phyloP scores from a whole-genome alignment of 345 rosid genomes.

The Populus pruinosa region DNA sequence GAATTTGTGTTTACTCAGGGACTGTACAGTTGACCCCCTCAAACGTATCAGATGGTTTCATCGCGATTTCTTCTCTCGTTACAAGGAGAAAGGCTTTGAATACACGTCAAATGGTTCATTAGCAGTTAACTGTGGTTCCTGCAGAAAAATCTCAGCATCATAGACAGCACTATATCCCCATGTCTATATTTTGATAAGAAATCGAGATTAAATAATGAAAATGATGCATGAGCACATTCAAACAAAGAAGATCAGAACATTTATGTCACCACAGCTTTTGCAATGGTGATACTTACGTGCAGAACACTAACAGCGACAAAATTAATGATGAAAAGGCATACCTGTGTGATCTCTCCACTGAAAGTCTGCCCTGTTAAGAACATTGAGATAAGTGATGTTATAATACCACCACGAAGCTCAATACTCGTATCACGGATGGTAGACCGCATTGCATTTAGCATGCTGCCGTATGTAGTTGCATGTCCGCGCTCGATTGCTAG shows the following conservation, averaged over 20 bases:
- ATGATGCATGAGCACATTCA: not conserved
- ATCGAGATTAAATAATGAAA: too few species aligned
- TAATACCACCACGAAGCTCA: slow-evolving; percentile 44
- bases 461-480: slow-evolving; percentile 64
- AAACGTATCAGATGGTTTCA: not conserved
- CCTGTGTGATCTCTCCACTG: slow-evolving; percentile 62
- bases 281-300: too few species aligned
- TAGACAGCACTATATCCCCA: not conserved
- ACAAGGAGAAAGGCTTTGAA: slow-evolving; percentile 61
- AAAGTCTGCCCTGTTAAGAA: slow-evolving; percentile 66
- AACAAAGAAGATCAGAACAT: not conserved
- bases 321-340: slow-evolving; percentile 16
- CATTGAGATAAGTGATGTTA: slow-evolving; percentile 68
- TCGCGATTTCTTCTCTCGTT: slow-evolving; percentile 2
- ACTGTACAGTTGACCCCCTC: slow-evolving; percentile 15
- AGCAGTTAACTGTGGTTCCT: slow-evolving; percentile 88
- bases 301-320: not conserved
- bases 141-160: slow-evolving; percentile 21
- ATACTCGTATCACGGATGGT: slow-evolving; percentile 54
- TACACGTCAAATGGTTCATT: slow-evolving; percentile 61
- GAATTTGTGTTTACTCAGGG: not conserved
- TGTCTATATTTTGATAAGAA: not conserved
- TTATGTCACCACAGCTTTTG: not conserved
- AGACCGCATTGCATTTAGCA: slow-evolving; percentile 65
- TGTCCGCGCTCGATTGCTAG: slow-evolving; percentile 78